Evolutionary conservation across 2,329 filamentous ascomycete species (phyloP).

Genomic region (Cercospora sp.): DNA sequence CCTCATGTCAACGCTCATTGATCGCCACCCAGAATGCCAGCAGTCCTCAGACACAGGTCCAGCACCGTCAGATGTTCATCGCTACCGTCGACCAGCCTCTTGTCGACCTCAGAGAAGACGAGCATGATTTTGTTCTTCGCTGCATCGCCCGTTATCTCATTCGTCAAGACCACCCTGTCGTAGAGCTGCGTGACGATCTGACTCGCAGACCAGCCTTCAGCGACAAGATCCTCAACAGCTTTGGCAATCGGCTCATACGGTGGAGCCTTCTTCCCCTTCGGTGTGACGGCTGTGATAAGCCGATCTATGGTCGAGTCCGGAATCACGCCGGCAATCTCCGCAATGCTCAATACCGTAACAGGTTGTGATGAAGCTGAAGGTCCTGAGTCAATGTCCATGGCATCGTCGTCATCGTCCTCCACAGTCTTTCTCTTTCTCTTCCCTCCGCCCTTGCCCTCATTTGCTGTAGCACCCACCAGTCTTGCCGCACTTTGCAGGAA

Average conservation of each 20-base stretch:
- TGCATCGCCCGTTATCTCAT: slow-evolving; percentile 77
- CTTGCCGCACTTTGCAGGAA: slow-evolving; percentile 93
- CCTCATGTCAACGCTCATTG: background rate
- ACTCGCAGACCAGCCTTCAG: slow-evolving; percentile 93
- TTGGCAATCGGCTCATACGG: slow-evolving; percentile 71
- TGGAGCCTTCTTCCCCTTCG: slow-evolving; percentile 58
- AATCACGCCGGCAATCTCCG: slow-evolving; percentile 96
- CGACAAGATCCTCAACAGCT: slow-evolving; percentile 85
- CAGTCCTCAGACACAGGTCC: slow-evolving; percentile 76
- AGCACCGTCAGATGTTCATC: slow-evolving; percentile 93
- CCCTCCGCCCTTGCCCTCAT: slow-evolving; percentile 29
- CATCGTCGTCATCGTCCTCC: slow-evolving; percentile 60
- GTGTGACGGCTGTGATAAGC: slow-evolving; percentile 70
- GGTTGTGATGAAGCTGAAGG: slow-evolving; percentile 24
- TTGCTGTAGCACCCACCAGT: slow-evolving; percentile 63
- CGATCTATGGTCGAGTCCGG: slow-evolving; percentile 70
- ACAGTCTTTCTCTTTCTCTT: slow-evolving; percentile 52
- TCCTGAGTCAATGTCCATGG: slow-evolving; percentile 50
- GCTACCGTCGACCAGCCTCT: slow-evolving; percentile 87
- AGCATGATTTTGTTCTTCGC: slow-evolving; percentile 90
- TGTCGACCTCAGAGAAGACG: slow-evolving; percentile 91
- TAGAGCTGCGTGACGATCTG: slow-evolving; percentile 87
- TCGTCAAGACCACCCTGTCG: slow-evolving; percentile 70
- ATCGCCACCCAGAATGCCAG: slow-evolving; percentile 26
- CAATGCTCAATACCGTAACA: slow-evolving; percentile 76